Evolutionary conservation across 345 rosid species (phyloP).

Genomic region (Eucalyptus tenuipes): DNA sequence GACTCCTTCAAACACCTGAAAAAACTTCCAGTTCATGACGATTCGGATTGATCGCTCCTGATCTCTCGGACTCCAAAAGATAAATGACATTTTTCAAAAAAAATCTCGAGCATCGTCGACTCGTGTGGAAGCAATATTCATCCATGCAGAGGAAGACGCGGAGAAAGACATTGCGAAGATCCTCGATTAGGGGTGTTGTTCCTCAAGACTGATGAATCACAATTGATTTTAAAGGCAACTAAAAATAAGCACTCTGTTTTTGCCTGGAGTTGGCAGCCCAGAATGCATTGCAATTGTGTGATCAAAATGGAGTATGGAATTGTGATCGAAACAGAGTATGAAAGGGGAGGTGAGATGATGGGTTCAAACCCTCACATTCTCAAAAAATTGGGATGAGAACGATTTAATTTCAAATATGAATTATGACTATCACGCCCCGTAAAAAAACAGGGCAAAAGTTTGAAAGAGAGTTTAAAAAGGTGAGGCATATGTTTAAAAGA

Average conservation of each 20-base stretch:
- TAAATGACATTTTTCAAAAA: neutral
- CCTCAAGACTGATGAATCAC: neutral
- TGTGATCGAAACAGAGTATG: too few species aligned
- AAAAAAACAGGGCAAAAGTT: too few species aligned
- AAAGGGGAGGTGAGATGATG: fast-evolving
- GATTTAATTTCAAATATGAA: fast-evolving
- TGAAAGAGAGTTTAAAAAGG: too few species aligned
- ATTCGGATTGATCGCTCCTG: neutral
- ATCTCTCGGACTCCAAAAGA: neutral
- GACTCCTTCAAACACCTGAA: neutral
- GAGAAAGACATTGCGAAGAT: neutral
- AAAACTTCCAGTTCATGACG: neutral
- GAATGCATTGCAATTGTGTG: neutral
- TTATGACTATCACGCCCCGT: fast-evolving
- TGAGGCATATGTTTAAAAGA: too few species aligned
- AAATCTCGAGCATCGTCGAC: neutral
- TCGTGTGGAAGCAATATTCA: neutral
- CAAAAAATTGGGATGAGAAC: fast-evolving
- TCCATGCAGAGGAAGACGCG: neutral
- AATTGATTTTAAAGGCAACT: neutral
- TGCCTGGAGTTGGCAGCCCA: neutral
- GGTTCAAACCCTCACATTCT: fast-evolving
- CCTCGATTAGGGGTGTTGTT: neutral
- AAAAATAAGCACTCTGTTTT: neutral
- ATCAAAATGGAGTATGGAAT: too few species aligned